phyloP scores from a whole-genome alignment of 2,329 filamentous ascomycete genomes.

The Cladosporium sp. region DNA sequence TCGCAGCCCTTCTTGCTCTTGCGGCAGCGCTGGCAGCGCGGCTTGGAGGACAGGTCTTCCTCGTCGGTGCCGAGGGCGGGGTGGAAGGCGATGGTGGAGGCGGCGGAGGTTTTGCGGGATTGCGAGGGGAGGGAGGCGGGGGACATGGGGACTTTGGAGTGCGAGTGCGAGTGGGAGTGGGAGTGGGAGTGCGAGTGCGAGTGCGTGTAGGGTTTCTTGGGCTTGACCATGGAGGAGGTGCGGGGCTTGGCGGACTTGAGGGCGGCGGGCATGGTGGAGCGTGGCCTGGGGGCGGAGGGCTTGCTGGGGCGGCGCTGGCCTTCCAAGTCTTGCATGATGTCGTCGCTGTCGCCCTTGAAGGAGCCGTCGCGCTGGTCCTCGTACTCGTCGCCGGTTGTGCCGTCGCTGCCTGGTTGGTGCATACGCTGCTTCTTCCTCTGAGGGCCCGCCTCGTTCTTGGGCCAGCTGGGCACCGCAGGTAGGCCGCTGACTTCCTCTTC shows the following conservation, averaged over 20 bases:
- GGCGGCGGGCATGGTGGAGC: constrained; percentile 26
- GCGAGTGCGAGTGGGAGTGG: constrained; percentile 8
- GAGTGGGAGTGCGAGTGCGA: constrained; percentile 10
- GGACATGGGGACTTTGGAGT: constrained; percentile 43
- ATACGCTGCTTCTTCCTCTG: constrained; percentile 32
- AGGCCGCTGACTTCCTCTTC: constrained; percentile 65
- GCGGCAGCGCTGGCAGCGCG: constrained; percentile 93
- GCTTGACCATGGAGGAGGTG: constrained; percentile 45
- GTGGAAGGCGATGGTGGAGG: constrained; percentile 54
- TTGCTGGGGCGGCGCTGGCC: constrained; percentile 32
- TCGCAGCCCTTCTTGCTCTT: constrained; percentile 99
- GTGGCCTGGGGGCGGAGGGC: constrained; percentile 37
- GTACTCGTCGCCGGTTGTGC: constrained; percentile 56
- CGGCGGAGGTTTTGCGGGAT: constrained; percentile 67
- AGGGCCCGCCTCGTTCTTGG: constrained; percentile 23
- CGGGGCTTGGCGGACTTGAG: constrained; percentile 37
- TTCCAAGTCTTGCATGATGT: constrained; percentile 23
- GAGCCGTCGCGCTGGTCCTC: constrained; percentile 47
- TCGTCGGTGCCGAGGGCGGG: constrained; percentile 60
- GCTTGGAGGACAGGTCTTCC: constrained; percentile 89
- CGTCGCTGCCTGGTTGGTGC: constrained; percentile 49
- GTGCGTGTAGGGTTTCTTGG: constrained; percentile 37
- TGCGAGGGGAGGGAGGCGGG: constrained; percentile 60
- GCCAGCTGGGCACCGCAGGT: constrained; percentile 24
- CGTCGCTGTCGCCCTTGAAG: constrained; percentile 51